Evolutionary conservation across 139 green algal genomes (phyloP).

Genomic region (Ulvella scutata): DNA sequence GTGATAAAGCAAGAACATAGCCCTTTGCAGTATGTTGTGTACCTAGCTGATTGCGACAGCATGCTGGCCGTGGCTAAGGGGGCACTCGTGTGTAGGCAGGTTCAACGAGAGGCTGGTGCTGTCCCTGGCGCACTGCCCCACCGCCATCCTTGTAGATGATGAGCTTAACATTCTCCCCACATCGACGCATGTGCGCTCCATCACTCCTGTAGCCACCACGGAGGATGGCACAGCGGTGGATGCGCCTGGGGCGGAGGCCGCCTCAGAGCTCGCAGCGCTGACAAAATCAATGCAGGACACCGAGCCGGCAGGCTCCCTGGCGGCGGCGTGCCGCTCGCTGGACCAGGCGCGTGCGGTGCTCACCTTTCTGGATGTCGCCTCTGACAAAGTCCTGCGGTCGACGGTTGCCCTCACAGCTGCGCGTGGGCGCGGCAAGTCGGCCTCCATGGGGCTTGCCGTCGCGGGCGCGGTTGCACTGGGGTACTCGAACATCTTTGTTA

Average conservation of each 20-base stretch:
- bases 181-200: slow-evolving; percentile 46
- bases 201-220: slow-evolving; percentile 39
- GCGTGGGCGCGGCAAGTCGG: slow-evolving; percentile 75
- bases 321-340: slow-evolving; percentile 38
- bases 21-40: no score
- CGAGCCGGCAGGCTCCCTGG: slow-evolving; percentile 38
- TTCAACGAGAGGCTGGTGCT: slow-evolving; percentile 98
- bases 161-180: slow-evolving; percentile 97
- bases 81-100: slow-evolving; percentile 26
- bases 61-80: no score
- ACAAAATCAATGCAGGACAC: slow-evolving; percentile 60
- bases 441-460: slow-evolving; percentile 34
- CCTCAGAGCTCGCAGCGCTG: slow-evolving; percentile 72
- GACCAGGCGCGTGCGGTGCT: slow-evolving; percentile 83
- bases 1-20: no score
- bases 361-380: slow-evolving; percentile 89
- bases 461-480: slow-evolving; percentile 75
- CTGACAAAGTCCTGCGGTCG: slow-evolving; percentile 85
- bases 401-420: slow-evolving; percentile 91
- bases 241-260: slow-evolving; percentile 18
- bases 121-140: slow-evolving; percentile 61
- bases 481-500: slow-evolving; percentile 98
- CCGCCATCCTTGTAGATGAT: slow-evolving; percentile 91
- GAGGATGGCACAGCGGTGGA: slow-evolving; percentile 29
- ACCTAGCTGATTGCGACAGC: no score